Percentiles rank a stretch among this genome's conserved stretches.
phyloP scores from a whole-genome alignment of 2,329 filamentous ascomycete species.

The Ascochyta koolunga region DNA sequence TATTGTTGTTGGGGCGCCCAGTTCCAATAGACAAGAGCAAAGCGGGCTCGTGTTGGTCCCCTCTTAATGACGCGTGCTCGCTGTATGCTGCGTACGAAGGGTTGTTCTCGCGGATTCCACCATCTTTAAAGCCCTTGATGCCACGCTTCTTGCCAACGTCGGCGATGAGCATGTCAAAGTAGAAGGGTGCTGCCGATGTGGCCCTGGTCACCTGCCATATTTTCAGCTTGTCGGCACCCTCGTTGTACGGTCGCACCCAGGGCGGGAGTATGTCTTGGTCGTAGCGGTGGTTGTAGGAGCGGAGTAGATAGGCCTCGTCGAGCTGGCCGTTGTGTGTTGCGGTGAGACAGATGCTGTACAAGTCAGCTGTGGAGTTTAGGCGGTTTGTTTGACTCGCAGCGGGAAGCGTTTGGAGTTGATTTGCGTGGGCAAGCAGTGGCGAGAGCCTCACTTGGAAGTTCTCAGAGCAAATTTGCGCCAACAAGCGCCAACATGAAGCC shows the following conservation, averaged over 20 bases:
- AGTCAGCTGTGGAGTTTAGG: not conserved
- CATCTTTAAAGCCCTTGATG: slow-evolving; percentile 55
- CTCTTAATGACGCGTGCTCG: slow-evolving; percentile 55
- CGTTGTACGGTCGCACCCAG: slow-evolving; percentile 57
- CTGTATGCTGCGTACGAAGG: slow-evolving; percentile 55
- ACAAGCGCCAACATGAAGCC: not conserved
- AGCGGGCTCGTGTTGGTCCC: slow-evolving; percentile 51
- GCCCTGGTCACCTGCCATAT: slow-evolving; percentile 61
- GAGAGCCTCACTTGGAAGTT: not conserved
- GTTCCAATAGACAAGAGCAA: slow-evolving; percentile 56
- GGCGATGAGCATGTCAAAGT: slow-evolving; percentile 57
- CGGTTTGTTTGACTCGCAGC: not conserved
- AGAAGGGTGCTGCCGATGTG: slow-evolving; percentile 60
- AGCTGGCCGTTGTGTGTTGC: slow-evolving; percentile 56
- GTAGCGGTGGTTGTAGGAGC: slow-evolving; percentile 57
- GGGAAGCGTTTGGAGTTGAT: not conserved
- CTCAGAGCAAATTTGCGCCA: not conserved
- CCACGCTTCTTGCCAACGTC: slow-evolving; percentile 47
- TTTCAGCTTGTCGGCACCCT: slow-evolving; percentile 52
- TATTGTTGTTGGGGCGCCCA: slow-evolving; percentile 51
- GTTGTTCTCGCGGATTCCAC: slow-evolving; percentile 59
- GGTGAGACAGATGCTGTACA: slow-evolving; percentile 52
- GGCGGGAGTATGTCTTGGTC: slow-evolving; percentile 47
- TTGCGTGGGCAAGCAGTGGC: not conserved
- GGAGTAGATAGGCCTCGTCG: slow-evolving; percentile 56